Evolutionary conservation across 352 stramenopile genomes (phyloP), one percentile per base, ranked within the genome.

Genomic region (Globisporangium cederbergense): DNA sequence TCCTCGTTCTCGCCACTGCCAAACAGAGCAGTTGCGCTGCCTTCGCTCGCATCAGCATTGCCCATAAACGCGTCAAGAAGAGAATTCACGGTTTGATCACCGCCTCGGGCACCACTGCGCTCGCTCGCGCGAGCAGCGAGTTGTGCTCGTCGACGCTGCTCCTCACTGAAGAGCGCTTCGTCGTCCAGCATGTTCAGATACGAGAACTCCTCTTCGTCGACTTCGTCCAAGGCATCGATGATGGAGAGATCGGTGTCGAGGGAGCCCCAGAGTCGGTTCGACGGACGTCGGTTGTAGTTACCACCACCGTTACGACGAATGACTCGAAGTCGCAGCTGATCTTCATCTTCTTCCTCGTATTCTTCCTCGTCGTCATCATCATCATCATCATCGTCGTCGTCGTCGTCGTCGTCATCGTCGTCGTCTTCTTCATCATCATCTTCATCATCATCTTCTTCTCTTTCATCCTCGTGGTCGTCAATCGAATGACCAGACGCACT

Each of bases 121-220:
- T 65, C 58, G 22, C 45, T 75, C 45, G 45, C 65, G 54, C 72
- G 72, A 51, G 66, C 60, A 28, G 58, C 50, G 8, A 78, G 57
- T 16, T 78, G 76, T 47, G 62, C 45, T 30, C 79, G 74, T 65
- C 80, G 77, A 32, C 58, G 74, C 64, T 87, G 80, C 54, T 90
- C 81, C 46, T 89, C 79, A 0, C 70, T 56, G 62, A 85, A 88
- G 14, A 75, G 58, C 5, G 68, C 66, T 57, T 95, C 87, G 32
- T 92, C 83, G 14, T 92, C 81, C 4, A 93, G 55, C 58, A 92
- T 75, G 52, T 79, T 83, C n/a, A 89, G 61, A 59, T 92, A 92
- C 20, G 81, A 94, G 56, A 90, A 94, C 40, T 94, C 83, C 14
- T 94, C 82, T 74, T 94, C 85, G 50, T 94, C 83, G 13, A 90